These are phyloP conservation scores for Salix udensis DNA, from an alignment of 345 rosid species.

Conservation along the genomic window DNA sequence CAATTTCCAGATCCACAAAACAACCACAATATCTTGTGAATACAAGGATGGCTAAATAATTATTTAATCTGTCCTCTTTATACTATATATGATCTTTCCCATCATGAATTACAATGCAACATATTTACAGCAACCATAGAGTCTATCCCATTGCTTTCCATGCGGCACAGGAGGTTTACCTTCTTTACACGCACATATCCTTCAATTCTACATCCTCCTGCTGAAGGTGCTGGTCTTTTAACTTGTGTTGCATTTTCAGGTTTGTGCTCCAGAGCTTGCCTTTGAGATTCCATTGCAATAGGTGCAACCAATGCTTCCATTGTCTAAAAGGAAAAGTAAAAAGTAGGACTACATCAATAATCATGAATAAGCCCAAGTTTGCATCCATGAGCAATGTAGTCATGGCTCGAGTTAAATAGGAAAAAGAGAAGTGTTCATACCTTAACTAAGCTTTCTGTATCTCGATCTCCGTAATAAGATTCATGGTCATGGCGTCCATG, in stretches of 20 bases:
- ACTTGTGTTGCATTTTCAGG: conserved; percentile 32
- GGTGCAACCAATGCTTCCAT: conserved; percentile 68
- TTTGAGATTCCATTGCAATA: conserved; percentile 54
- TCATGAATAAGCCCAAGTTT: not conserved
- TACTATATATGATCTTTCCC: not conserved
- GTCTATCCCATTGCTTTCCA: not conserved
- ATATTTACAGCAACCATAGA: conserved; percentile 1
- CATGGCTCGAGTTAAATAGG: not conserved
- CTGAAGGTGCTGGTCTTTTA: conserved; percentile 75
- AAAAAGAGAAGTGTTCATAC: conserved; percentile 31
- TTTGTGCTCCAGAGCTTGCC: conserved; percentile 51
- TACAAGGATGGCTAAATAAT: not conserved
- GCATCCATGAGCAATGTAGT: not conserved
- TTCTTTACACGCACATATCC: conserved; percentile 95
- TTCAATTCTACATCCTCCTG: conserved; percentile 97
- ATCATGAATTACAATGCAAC: not conserved
- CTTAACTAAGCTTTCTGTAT: conserved; percentile 91
- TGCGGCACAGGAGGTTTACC: conserved; percentile 31
- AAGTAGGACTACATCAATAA: conserved; percentile 5
- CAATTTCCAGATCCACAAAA: not conserved
- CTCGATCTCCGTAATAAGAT: conserved; percentile 97
- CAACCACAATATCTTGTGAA: not conserved
- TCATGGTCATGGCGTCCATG: conserved; percentile 95
- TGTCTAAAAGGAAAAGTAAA: conserved; percentile 44
- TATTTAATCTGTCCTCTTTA: not conserved